phyloP scores from a whole-genome alignment of 768 basidiomycete genomes.

The Leccinum disarticulatum region DNA sequence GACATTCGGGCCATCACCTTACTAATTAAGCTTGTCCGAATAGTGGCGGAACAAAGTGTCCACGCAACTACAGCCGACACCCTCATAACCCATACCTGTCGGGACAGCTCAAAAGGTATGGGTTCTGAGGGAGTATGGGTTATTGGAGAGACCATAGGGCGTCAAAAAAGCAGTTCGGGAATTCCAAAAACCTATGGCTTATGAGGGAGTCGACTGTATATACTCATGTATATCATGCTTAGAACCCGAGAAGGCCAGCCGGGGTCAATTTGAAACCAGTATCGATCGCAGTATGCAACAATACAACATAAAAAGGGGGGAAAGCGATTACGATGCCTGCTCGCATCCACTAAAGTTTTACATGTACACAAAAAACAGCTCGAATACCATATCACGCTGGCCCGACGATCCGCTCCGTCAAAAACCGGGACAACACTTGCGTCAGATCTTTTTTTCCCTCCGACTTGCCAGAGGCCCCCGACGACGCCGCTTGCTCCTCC shows the following conservation, averaged over 20 bases:
- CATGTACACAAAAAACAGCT: not conserved
- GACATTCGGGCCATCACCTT: not conserved
- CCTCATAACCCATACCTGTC: too few species aligned
- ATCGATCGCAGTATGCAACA: not conserved
- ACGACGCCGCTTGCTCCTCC: conserved; percentile 20
- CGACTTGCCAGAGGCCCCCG: conserved; percentile 33
- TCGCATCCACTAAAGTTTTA: conserved; percentile 3
- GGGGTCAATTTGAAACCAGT: not conserved
- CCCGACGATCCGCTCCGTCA: conserved; percentile 58
- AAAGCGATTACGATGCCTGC: conserved; percentile 21
- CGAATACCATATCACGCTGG: conserved; percentile 30
- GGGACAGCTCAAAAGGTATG: too few species aligned
- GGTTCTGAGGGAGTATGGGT: too few species aligned
- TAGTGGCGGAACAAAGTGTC: not conserved
- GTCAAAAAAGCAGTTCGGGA: too few species aligned
- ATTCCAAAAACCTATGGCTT: too few species aligned
- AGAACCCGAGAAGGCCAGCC: not conserved
- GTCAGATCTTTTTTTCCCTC: conserved; percentile 52
- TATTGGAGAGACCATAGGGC: too few species aligned
- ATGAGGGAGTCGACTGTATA: too few species aligned
- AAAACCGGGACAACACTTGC: conserved; percentile 58
- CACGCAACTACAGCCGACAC: not conserved
- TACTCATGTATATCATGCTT: not conserved
- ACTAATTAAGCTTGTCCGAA: not conserved
- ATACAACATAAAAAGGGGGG: not conserved